A percentile compares a stretch with the other conserved stretches of the same genome.
Evolutionary conservation across 106 monocot genomes (phyloP).

Genomic region (Dendrobium chrysotoxum): DNA sequence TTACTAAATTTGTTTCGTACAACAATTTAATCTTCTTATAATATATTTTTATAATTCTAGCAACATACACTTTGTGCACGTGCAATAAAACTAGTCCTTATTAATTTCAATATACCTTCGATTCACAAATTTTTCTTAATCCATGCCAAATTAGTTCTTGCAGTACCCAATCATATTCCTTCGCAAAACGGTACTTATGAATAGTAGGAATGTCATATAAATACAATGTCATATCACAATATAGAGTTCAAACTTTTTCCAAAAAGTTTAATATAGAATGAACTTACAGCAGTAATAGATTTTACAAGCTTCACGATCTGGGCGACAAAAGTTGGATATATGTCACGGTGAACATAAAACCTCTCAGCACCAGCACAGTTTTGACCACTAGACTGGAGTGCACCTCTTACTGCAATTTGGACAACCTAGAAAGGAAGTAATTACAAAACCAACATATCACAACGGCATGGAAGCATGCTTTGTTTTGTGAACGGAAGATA

Average conservation of each 20-base stretch:
- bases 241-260: background rate
- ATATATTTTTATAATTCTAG: no score
- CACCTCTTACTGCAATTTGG: constrained; percentile 85
- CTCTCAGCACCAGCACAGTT: constrained; percentile 99
- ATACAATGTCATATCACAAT: background rate
- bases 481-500: background rate
- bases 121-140: background rate
- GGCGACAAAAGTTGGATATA: constrained; percentile 79
- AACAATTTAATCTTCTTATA: no score
- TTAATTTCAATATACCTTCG: no score
- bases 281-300: constrained; percentile 93
- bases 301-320: constrained; percentile 89
- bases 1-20: no score
- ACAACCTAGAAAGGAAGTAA: constrained; percentile 51
- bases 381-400: constrained; percentile 97
- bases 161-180: background rate
- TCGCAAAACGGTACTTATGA: background rate
- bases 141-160: background rate
- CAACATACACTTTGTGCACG: no score
- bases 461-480: background rate
- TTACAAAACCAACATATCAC: background rate
- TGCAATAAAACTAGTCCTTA: no score
- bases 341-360: constrained; percentile 91
- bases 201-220: background rate
- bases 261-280: background rate